These are phyloP conservation scores for Apiospora aurea DNA, from an alignment of 2,329 filamentous ascomycete species.

Conservation along the genomic window DNA sequence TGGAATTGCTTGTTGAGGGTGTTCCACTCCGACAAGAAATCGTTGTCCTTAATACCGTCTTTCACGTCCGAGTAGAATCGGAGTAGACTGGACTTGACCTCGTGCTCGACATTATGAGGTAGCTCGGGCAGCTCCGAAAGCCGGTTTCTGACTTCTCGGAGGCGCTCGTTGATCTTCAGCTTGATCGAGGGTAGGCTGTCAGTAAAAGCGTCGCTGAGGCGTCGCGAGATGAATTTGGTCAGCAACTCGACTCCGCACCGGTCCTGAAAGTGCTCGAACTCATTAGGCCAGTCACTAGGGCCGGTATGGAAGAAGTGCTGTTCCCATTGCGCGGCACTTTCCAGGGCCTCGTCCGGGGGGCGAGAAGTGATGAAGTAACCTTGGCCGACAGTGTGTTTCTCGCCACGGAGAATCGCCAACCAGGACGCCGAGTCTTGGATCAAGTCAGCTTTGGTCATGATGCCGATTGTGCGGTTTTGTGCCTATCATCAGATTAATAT, in stretches of 20 bases:
- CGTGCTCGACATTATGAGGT: slow-evolving; percentile 70
- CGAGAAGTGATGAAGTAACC: slow-evolving; percentile 82
- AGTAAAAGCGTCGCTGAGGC: slow-evolving; percentile 61
- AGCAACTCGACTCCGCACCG: slow-evolving; percentile 62
- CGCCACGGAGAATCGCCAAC: slow-evolving; percentile 66
- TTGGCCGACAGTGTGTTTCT: slow-evolving; percentile 70
- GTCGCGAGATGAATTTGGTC: slow-evolving; percentile 59
- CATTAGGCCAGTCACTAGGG: slow-evolving; percentile 53
- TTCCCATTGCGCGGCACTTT: slow-evolving; percentile 59
- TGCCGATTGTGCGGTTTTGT: slow-evolving; percentile 67
- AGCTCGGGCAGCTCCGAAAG: slow-evolving; percentile 70
- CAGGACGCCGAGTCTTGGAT: slow-evolving; percentile 64
- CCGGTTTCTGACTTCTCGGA: slow-evolving; percentile 59
- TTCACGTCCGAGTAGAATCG: slow-evolving; percentile 63
- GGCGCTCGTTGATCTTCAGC: slow-evolving; percentile 56
- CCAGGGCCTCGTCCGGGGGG: slow-evolving; percentile 60
- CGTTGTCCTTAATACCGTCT: slow-evolving; percentile 57
- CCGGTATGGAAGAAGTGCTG: slow-evolving; percentile 57
- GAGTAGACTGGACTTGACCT: slow-evolving; percentile 66
- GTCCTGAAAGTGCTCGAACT: slow-evolving; percentile 55
- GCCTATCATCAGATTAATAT: slow-evolving; percentile 34
- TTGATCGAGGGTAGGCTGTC: slow-evolving; percentile 62
- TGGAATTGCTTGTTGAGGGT: slow-evolving; percentile 43
- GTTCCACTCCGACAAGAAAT: slow-evolving; percentile 46
- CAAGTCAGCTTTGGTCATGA: slow-evolving; percentile 86